These are phyloP conservation scores for Dactylellina haptotyla DNA, from an alignment of 2,329 filamentous ascomycete species.

Conservation along the genomic window DNA sequence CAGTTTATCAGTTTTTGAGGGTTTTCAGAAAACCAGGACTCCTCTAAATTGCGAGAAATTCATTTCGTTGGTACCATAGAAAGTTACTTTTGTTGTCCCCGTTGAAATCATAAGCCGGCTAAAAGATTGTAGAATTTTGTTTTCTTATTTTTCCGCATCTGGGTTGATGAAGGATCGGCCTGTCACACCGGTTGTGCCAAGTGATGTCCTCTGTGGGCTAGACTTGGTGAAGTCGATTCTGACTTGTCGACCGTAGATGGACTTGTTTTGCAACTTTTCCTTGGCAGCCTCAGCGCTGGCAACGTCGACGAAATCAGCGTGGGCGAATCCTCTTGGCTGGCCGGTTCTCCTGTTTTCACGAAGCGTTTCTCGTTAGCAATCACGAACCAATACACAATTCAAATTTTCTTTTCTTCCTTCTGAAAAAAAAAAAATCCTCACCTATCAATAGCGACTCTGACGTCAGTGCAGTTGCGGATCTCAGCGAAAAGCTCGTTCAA, in stretches of 20 bases:
- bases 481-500: slow-evolving; percentile 79
- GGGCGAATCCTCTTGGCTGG: slow-evolving; percentile 82
- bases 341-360: slow-evolving; percentile 70
- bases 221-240: slow-evolving; percentile 71
- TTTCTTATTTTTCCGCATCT: slow-evolving; percentile 13
- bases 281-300: slow-evolving; percentile 72
- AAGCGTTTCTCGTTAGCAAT: not conserved
- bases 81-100: not conserved
- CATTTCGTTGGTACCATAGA: not conserved
- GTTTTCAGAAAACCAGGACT: not conserved
- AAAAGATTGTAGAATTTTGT: not conserved
- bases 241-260: slow-evolving; percentile 74
- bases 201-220: slow-evolving; percentile 31
- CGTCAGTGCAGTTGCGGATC: slow-evolving; percentile 75
- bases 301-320: slow-evolving; percentile 79
- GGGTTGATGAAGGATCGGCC: slow-evolving; percentile 51
- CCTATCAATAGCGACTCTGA: slow-evolving; percentile 82
- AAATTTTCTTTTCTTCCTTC: no score
- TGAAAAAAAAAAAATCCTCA: slow-evolving; percentile 9
- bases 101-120: not conserved
- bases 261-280: slow-evolving; percentile 68
- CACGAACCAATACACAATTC: not conserved
- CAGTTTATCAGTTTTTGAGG: not conserved
- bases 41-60: not conserved
- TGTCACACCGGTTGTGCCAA: slow-evolving; percentile 4